Conservation (phyloP, 345 rosid genomes). For the Heritiera littoralis region DNA sequence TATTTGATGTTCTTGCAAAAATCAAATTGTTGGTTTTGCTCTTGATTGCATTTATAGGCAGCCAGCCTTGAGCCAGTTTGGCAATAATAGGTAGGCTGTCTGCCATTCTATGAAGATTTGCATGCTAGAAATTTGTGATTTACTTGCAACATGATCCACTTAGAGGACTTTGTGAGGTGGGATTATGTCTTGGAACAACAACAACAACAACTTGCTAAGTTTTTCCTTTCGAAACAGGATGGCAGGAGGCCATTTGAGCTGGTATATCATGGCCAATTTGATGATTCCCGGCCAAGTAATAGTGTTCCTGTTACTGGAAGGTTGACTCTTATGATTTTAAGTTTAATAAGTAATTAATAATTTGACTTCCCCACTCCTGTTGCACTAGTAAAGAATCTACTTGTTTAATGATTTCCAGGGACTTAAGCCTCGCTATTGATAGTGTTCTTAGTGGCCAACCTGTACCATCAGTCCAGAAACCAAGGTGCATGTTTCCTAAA, state of each 20-base stretch:
- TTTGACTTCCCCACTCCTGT: background rate
- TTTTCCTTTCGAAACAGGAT: slow-evolving; percentile 43
- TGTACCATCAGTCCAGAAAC: slow-evolving; percentile 64
- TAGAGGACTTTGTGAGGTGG: background rate
- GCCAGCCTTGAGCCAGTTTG: background rate
- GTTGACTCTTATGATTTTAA: slow-evolving; percentile 36
- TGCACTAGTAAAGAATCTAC: slow-evolving; percentile 17
- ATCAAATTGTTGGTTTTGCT: slow-evolving; percentile 1
- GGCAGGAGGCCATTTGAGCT: slow-evolving; percentile 93
- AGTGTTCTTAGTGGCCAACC: slow-evolving; percentile 77
- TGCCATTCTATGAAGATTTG: background rate
- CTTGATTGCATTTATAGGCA: background rate
- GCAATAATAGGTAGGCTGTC: background rate
- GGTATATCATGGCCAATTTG: slow-evolving; percentile 90
- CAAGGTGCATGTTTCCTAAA: slow-evolving; percentile 47
- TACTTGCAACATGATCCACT: background rate
- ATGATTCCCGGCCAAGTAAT: slow-evolving; percentile 84
- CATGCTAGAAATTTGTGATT: slow-evolving; percentile 9
- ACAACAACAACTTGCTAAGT: background rate
- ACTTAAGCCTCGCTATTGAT: slow-evolving; percentile 69
- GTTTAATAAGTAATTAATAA: slow-evolving; percentile 7
- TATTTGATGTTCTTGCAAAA: slow-evolving; percentile 4
- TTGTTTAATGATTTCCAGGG: slow-evolving; percentile 44
- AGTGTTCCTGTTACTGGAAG: slow-evolving; percentile 73
- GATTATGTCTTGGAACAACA: background rate